phyloP scores from a whole-genome alignment of 495 filamentous ascomycete genomes.

The Xylaria venustula region DNA sequence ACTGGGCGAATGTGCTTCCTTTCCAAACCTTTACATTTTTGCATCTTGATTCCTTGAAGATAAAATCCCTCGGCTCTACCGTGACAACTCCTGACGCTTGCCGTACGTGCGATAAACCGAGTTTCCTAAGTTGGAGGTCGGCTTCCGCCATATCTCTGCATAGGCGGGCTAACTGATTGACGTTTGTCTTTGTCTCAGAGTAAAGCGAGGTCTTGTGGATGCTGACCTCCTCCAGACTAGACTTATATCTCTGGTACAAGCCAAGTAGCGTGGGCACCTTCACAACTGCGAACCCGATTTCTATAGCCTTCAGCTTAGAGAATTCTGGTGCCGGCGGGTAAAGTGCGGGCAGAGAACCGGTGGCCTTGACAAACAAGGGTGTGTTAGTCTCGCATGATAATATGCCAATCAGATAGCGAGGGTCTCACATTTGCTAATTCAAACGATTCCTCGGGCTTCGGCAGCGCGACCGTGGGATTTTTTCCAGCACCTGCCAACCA shows the following conservation, averaged over 20 bases:
- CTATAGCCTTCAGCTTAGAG: conserved; percentile 31
- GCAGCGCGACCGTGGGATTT: background rate
- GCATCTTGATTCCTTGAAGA: background rate
- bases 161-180: conserved; percentile 27
- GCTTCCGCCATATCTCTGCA: conserved; percentile 19
- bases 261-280: conserved; percentile 19
- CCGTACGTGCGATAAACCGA: conserved; percentile 14
- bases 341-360: background rate
- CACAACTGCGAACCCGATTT: conserved; percentile 35
- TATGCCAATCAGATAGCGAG: no score
- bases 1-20: conserved; percentile 4
- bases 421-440: background rate
- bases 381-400: no score
- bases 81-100: background rate
- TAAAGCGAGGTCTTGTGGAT: conserved; percentile 29
- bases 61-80: background rate
- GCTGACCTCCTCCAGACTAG: conserved; percentile 30
- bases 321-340: conserved; percentile 20
- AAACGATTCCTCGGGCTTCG: background rate
- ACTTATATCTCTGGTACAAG: conserved; percentile 33
- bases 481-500: conserved; percentile 20
- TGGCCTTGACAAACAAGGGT: background rate
- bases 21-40: background rate
- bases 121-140: conserved; percentile 8
- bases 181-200: conserved; percentile 9